Percentiles rank a stretch among this genome's conserved stretches.
These are phyloP conservation scores for Rhodosporidiobolus sp. DNA, from an alignment of 768 basidiomycete genomes.

Conservation along the genomic window DNA sequence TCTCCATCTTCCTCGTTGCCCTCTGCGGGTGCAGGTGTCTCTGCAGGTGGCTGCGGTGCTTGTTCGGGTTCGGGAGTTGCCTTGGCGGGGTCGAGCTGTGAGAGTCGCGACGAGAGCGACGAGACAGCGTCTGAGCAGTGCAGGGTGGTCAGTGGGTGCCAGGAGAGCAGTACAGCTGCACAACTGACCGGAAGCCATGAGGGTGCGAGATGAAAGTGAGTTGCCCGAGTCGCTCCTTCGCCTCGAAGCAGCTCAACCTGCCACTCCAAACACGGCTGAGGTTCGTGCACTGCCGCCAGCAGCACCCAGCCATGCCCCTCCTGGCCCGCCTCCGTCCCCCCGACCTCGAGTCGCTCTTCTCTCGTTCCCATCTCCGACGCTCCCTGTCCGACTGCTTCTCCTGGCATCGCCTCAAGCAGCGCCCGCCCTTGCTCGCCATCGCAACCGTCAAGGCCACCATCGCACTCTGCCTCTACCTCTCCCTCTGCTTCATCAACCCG, in stretches of 20 bases:
- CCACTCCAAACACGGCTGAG: background rate
- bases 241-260: no score
- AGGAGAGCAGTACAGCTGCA: no score
- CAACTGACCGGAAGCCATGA: conserved; percentile 8
- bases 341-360: no score
- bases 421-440: conserved; percentile 4
- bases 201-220: background rate
- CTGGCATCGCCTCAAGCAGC: background rate
- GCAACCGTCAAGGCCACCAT: conserved; percentile 10
- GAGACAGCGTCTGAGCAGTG: conserved; percentile 23
- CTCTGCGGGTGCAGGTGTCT: conserved; percentile 5
- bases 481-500: conserved; percentile 10
- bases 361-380: background rate
- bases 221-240: no score
- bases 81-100: background rate
- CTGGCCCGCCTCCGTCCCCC: no score
- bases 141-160: background rate
- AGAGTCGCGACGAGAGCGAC: conserved; percentile 29
- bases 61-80: background rate
- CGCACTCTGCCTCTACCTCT: conserved; percentile 19
- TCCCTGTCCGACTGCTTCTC: no score
- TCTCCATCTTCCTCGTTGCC: background rate
- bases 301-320: background rate
- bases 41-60: background rate
- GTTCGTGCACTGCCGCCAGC: background rate